phyloP scores from a whole-genome alignment of 805 yeast species.

The Lipomyces sp. region DNA sequence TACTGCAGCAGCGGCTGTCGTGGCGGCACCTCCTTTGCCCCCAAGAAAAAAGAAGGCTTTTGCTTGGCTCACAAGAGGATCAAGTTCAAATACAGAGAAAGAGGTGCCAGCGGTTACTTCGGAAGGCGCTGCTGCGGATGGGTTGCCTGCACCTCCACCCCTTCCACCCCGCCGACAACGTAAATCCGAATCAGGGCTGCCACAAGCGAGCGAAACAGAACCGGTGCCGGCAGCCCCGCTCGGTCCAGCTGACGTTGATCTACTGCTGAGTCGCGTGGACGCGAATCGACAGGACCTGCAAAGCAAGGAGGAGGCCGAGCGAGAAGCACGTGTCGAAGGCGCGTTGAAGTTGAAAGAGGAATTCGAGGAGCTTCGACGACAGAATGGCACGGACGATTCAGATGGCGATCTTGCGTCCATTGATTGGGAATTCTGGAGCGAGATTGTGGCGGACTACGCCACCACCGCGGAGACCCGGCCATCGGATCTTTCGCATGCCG shows the following conservation, averaged over 20 bases:
- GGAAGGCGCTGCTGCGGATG: background rate
- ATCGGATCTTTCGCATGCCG: conserved; percentile 54
- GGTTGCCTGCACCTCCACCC: conserved; percentile 7
- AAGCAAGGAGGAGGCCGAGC: conserved; percentile 50
- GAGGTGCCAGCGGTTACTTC: background rate
- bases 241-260: conserved; percentile 41
- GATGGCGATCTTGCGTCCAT: conserved; percentile 42
- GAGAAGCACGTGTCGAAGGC: conserved; percentile 51
- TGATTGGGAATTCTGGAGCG: conserved; percentile 65
- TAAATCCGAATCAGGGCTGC: too few relatives aligned
- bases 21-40: conserved; percentile 20
- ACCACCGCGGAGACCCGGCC: conserved; percentile 61
- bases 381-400: conserved; percentile 17
- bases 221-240: too few relatives aligned
- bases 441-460: conserved; percentile 74
- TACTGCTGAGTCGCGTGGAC: conserved; percentile 58
- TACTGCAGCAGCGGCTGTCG: background rate
- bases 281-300: conserved; percentile 53
- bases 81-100: background rate
- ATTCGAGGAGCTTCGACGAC: conserved; percentile 33
- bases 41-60: conserved; percentile 32
- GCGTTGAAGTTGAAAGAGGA: conserved; percentile 37
- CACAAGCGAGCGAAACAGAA: background rate
- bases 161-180: conserved; percentile 6
- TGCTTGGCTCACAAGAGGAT: conserved; percentile 32